phyloP scores from a whole-genome alignment of 164 flowering plant species.

The Magnolia kwangsiensis region DNA sequence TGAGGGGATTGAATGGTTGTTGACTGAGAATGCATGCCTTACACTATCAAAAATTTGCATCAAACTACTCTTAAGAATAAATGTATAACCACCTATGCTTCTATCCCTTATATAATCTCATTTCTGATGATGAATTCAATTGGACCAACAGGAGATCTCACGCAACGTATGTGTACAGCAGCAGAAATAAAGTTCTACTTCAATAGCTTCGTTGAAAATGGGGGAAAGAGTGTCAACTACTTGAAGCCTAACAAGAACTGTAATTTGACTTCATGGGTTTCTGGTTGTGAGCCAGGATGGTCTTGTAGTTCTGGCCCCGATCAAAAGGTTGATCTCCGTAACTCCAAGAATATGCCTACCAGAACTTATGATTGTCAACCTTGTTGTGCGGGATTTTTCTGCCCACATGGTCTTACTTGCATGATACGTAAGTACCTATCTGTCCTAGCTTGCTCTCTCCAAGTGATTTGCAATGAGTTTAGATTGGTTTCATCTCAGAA shows the following conservation, averaged over 20 bases:
- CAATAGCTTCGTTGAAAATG: constrained; percentile 33
- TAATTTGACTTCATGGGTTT: constrained; percentile 68
- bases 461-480: background rate
- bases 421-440: constrained; percentile 83
- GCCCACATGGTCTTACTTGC: constrained; percentile 88
- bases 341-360: constrained; percentile 43
- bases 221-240: constrained; percentile 34
- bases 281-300: constrained; percentile 99
- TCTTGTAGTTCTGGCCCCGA: constrained; percentile 51
- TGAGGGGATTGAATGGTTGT: no score
- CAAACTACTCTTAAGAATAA: background rate
- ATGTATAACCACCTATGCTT: background rate
- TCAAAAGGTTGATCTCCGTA: constrained; percentile 46
- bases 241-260: constrained; percentile 83
- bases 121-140: background rate
- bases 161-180: constrained; percentile 72
- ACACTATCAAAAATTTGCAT: background rate
- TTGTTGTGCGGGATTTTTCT: constrained; percentile 96
- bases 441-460: background rate
- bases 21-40: background rate
- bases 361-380: constrained; percentile 52
- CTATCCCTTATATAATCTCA: background rate
- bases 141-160: constrained; percentile 45
- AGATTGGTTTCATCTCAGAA: background rate
- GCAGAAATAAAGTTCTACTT: constrained; percentile 80